Evolutionary conservation across 2,329 filamentous ascomycete species (phyloP), one percentile per base, ranked within the genome.

Genomic region (Trichophyton simii): DNA sequence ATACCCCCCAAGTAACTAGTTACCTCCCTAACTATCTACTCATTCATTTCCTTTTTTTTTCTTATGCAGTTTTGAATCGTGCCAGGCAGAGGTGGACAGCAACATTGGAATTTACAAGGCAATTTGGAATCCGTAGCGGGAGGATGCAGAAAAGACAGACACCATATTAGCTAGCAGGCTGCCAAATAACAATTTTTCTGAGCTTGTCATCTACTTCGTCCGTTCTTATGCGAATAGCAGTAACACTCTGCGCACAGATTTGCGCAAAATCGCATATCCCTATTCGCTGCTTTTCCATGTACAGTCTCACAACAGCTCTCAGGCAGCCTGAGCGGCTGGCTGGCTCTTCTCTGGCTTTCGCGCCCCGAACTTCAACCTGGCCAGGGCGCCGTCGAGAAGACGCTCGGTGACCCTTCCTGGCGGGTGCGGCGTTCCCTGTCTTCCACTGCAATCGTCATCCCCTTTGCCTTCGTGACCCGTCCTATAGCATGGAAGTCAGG

Each of bases 251-350:
- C 52, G n/a, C 38, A 38, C 52, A 34, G 8, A 55, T 13, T 36
- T 55, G 8, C 52, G n/a, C 13, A 36, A 25, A 55, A 55, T 55
- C 52, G 52, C 52, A 55, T 34, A 55, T 55, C 52, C 52, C 20
- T 20, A 55, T 55, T 55, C 52, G 52, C 22, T n/a, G 8, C 52
- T 20, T 55, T 55, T 25, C 28, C 7, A 36, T 8, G 31, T 55
- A 55, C n/a, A 22, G 52, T 55, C 52, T 20, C 52, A 55, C 52
- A 13, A 15, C 52, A 55, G 52, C 28, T 55, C 52, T 55, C 28
- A 22, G 28, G n/a, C 52, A 9, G 52, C 15, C 13, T 20, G 28
- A 36, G 20, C 28, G 52, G 11, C 52, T 36, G n/a, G 28, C 34
- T 38, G 34, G 11, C 11, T 36, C 34, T 20, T 55, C n/a, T n/a